These are phyloP conservation scores for Epichloe hybrida DNA, from an alignment of 2,329 filamentous ascomycete species.

Conservation along the genomic window DNA sequence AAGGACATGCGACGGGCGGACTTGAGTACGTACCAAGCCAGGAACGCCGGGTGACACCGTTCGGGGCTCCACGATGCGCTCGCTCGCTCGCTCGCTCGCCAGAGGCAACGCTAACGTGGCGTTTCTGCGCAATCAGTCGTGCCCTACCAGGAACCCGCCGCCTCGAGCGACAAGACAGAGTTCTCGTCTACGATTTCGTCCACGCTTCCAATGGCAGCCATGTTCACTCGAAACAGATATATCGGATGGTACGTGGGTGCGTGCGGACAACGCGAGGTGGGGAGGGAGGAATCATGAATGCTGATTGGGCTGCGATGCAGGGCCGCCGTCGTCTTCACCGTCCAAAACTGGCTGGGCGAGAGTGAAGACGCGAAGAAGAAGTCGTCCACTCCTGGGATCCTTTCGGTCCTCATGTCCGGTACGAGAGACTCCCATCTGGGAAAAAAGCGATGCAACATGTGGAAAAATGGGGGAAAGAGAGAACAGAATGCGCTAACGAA, in stretches of 20 bases:
- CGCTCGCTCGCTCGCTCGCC: neutral
- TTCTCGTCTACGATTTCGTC: constrained; percentile 58
- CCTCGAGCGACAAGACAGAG: constrained; percentile 51
- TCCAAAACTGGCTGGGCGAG: constrained; percentile 68
- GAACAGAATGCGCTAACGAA: neutral
- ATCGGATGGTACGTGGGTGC: constrained; percentile 42
- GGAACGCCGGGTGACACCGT: neutral
- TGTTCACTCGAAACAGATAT: constrained; percentile 84
- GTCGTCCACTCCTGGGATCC: constrained; percentile 51
- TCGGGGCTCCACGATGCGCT: neutral
- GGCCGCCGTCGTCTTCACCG: constrained; percentile 59
- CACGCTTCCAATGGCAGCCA: constrained; percentile 89
- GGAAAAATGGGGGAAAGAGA: neutral
- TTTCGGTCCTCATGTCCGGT: constrained; percentile 71
- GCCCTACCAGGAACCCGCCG: constrained; percentile 67
- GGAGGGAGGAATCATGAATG: too few species aligned
- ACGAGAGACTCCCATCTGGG: constrained; percentile 17
- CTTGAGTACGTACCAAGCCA: constrained; percentile 23
- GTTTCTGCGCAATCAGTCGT: constrained; percentile 42
- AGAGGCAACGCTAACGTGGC: neutral
- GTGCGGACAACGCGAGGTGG: too few species aligned
- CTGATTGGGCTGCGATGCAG: constrained; percentile 22
- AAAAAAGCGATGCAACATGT: neutral
- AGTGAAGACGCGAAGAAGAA: constrained; percentile 52
- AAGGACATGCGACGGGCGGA: constrained; percentile 32